phyloP scores from a whole-genome alignment of 163 green algal genomes.

The Prototheca stagnorum region DNA sequence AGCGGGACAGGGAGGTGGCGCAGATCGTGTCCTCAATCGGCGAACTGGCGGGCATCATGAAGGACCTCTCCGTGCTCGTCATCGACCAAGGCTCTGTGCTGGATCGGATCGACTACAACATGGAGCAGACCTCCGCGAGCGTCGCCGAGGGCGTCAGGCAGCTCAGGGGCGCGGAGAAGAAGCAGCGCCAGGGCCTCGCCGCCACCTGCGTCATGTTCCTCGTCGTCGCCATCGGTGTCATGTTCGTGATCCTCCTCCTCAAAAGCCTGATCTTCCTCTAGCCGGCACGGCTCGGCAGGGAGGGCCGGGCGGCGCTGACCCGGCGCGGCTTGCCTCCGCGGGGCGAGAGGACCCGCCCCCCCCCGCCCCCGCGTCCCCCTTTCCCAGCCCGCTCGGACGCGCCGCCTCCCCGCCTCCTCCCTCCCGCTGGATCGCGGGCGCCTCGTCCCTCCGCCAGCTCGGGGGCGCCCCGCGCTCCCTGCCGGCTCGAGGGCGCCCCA shows the following conservation, averaged over 20 bases:
- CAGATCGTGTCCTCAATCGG: constrained; percentile 54
- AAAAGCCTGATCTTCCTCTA: constrained; percentile 16
- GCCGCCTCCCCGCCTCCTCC: too few species aligned
- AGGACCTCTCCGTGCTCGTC: constrained; percentile 84
- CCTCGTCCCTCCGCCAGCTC: too few species aligned
- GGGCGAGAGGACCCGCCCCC: too few species aligned
- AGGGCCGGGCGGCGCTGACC: too few species aligned
- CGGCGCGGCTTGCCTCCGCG: too few species aligned
- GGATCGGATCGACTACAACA: constrained; percentile 96
- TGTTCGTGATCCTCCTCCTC: constrained; percentile 68
- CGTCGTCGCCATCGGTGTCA: constrained; percentile 59
- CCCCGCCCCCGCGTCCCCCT: too few species aligned
- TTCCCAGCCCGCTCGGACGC: too few species aligned
- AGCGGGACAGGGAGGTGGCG: constrained; percentile 39
- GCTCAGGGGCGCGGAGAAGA: constrained; percentile 66
- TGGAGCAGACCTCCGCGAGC: constrained; percentile 44
- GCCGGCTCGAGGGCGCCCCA: too few species aligned
- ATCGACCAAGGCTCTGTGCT: constrained; percentile 96
- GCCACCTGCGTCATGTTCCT: constrained; percentile 85
- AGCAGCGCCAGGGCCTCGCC: constrained; percentile 61
- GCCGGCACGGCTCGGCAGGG: too few species aligned
- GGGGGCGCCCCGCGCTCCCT: too few species aligned
- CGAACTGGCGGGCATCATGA: constrained; percentile 87
- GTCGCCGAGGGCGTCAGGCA: constrained; percentile 65
- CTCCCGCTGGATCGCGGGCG: too few species aligned